Evolutionary conservation across 768 basidiomycete genomes (phyloP), one percentile per base, ranked within the genome.

Genomic region (Nidularia sp.): DNA sequence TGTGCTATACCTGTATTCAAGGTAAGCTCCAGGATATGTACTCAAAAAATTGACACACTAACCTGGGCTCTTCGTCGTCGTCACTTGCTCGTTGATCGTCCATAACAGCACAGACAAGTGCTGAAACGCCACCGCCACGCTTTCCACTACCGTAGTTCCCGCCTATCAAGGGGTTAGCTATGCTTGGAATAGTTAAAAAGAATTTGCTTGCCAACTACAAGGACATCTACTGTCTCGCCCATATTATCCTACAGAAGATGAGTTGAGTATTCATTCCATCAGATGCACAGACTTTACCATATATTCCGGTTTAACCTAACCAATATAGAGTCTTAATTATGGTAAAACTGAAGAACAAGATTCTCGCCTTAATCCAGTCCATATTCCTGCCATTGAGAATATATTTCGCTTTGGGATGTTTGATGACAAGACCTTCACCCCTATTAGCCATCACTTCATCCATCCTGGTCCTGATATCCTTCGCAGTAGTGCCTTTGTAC

Each of bases 391-490:
- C 93, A 59, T 95, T 94, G 42, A 97, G 71, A 9, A 83, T 75
- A 66, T 99, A 99, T 55, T 85, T 78, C 0, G 88, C 82, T 22
- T 80, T 70, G 0, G 86, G 86, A 58, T 93, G 87, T 66, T 99
- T 99, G 53, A 98, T 79, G 6, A 98, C 88, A 9, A 99, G 72
- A 0, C 97, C 97, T 67, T 98, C 97, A 3, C 97, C 97, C 50
- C 92, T 84, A 15, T 76, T 67, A 31, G 83, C 86, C 79, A 99
- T 86, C 48, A 98, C 76, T 50, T 86, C 79, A 48, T 94, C 86
- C 84, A 99, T 86, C 56, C 77, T 79, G 32, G 73, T 70, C 47
- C 90, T 77, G 8, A 99, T 86, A 62, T 98, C 93, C 57, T 88
- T 84, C 0, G 85, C 83, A 1, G 85, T 88, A 63, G 77, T 86